A percentile compares a stretch with the other conserved stretches of the same genome.
Evolutionary conservation across 228 moss, liverwort and hornwort species (phyloP).

Genomic region (Sphagnum fallax): DNA sequence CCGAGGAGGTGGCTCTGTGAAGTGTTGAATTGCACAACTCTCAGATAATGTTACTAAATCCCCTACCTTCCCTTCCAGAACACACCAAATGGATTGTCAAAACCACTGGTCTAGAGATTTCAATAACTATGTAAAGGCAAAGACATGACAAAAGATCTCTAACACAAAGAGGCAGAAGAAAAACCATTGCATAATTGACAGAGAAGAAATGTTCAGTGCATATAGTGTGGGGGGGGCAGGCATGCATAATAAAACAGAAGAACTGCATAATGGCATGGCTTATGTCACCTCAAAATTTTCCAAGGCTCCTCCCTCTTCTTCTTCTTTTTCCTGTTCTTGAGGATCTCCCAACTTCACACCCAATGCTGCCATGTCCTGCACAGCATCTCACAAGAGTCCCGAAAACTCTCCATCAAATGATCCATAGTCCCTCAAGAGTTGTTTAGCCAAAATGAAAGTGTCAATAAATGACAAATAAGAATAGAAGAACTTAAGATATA

Average conservation of each 20-base stretch:
- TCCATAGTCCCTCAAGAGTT: too few relatives aligned
- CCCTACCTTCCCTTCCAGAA: slow-evolving; percentile 55
- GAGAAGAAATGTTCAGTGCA: too few relatives aligned
- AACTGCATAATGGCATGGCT: background rate
- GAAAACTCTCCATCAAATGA: background rate
- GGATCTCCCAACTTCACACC: slow-evolving; percentile 25
- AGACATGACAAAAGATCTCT: background rate
- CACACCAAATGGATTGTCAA: slow-evolving; percentile 8
- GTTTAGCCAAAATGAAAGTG: too few relatives aligned
- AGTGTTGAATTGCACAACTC: slow-evolving; percentile 65
- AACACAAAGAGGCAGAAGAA: too few relatives aligned
- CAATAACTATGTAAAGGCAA: background rate
- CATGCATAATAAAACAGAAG: background rate
- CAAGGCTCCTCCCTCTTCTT: slow-evolving; percentile 12
- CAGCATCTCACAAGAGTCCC: background rate
- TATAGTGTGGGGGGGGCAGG: too few relatives aligned
- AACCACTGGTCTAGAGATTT: background rate
- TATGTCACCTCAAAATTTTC: slow-evolving; percentile 30
- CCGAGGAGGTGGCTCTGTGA: slow-evolving; percentile 82
- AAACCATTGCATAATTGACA: too few relatives aligned
- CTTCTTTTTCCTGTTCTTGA: slow-evolving; percentile 22
- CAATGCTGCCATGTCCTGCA: slow-evolving; percentile 40
- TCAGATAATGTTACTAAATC: slow-evolving; percentile 48
- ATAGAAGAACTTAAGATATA: too few relatives aligned
- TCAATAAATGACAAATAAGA: too few relatives aligned